Evolutionary conservation across 108 stramenopile genomes (phyloP).

Genomic region (Nitzschia sp.): DNA sequence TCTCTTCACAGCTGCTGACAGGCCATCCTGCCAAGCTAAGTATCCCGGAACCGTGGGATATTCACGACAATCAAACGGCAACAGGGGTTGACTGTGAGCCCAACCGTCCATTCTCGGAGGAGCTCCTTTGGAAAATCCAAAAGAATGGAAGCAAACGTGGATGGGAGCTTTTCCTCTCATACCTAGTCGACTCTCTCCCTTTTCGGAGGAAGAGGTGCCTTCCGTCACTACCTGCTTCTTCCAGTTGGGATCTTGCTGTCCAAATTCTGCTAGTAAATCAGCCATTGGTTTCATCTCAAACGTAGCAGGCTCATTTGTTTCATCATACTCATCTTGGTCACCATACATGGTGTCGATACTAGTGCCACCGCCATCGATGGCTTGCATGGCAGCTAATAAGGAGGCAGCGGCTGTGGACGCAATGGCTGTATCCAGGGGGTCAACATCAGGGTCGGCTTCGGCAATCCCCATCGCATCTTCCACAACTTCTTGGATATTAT

Average conservation of each 20-base stretch:
- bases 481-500: conserved; percentile 16
- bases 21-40: conserved; percentile 65
- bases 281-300: conserved; percentile 32
- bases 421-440: conserved; percentile 27
- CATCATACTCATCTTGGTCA: conserved; percentile 5
- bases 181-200: conserved; percentile 44
- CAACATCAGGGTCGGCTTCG: conserved; percentile 12
- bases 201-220: not conserved
- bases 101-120: conserved; percentile 61
- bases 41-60: conserved; percentile 48
- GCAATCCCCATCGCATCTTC: conserved; percentile 8
- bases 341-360: conserved; percentile 1
- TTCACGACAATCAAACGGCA: conserved; percentile 60
- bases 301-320: not conserved
- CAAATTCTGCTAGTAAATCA: conserved; percentile 68
- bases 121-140: conserved; percentile 74
- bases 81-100: conserved; percentile 61
- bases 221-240: conserved; percentile 25
- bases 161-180: conserved; percentile 71
- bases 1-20: conserved; percentile 66
- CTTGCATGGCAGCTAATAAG: conserved; percentile 23
- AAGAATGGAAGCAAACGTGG: conserved; percentile 69
- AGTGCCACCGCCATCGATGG: not conserved
- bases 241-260: conserved; percentile 73
- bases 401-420: conserved; percentile 36